phyloP scores from a whole-genome alignment of 176 grass and related monocot species.

The Echinochloa phyllopogon region DNA sequence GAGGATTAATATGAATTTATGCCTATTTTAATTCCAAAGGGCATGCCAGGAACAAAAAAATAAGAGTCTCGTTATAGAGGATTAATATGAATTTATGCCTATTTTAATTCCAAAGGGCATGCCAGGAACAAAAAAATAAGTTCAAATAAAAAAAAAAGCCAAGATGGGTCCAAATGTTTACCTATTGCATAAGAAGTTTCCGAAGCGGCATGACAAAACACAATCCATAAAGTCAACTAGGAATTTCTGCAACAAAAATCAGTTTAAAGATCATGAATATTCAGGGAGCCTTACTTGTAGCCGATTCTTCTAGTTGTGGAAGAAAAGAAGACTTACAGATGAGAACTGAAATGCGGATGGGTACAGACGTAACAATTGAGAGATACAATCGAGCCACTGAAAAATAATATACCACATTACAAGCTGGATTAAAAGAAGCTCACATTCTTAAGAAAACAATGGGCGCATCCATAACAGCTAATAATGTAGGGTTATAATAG shows the following conservation, averaged over 20 bases:
- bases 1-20: slow-evolving; percentile 11
- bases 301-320: slow-evolving; percentile 5
- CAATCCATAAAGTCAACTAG: slow-evolving; percentile 97
- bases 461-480: slow-evolving; percentile 16
- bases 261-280: slow-evolving; percentile 15
- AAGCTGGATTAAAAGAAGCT: slow-evolving; percentile 22
- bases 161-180: slow-evolving; percentile 40
- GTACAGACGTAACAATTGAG: slow-evolving; percentile 87
- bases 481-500: slow-evolving; percentile 4
- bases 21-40: not conserved
- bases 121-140: slow-evolving; percentile 20
- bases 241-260: slow-evolving; percentile 66
- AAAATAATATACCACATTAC: slow-evolving; percentile 45
- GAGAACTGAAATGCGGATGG: slow-evolving; percentile 97
- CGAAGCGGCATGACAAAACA: slow-evolving; percentile 88
- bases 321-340: slow-evolving; percentile 72
- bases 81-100: not conserved
- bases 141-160: slow-evolving; percentile 24
- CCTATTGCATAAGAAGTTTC: slow-evolving; percentile 98
- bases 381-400: slow-evolving; percentile 97
- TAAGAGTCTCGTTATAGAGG: not conserved
- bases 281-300: slow-evolving; percentile 18
- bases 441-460: slow-evolving; percentile 26
- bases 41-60: slow-evolving; percentile 8
- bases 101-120: not conserved